A percentile compares a stretch with the other conserved stretches of the same genome.
Evolutionary conservation across 2,329 filamentous ascomycete genomes (phyloP).

Genomic region (Colletotrichum siamense): DNA sequence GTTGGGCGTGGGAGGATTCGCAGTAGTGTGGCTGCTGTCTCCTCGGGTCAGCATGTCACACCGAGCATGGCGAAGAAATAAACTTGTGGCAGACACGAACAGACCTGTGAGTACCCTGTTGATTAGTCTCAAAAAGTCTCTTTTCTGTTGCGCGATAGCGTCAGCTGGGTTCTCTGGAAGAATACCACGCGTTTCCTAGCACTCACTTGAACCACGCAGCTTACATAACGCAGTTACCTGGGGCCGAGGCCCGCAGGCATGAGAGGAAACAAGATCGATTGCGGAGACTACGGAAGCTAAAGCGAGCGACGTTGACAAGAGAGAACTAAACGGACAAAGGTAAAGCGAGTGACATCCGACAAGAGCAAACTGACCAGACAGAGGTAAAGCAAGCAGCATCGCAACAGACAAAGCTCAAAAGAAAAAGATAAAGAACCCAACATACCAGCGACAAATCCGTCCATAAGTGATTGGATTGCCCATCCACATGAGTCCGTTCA

Average conservation of each 20-base stretch:
- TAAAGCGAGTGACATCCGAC: too few relatives aligned
- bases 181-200: background rate
- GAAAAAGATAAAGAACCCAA: too few relatives aligned
- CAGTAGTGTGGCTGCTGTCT: background rate
- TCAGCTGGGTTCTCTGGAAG: background rate
- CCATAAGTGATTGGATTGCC: too few relatives aligned
- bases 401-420: too few relatives aligned
- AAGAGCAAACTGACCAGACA: too few relatives aligned
- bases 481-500: too few relatives aligned
- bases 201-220: background rate
- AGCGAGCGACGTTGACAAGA: background rate
- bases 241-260: background rate
- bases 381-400: too few relatives aligned
- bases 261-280: background rate
- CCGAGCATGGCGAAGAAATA: background rate
- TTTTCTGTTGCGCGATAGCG: background rate
- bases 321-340: too few relatives aligned
- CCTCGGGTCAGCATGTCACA: background rate
- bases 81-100: background rate
- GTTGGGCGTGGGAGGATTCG: background rate
- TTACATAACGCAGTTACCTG: background rate
- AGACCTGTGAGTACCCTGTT: background rate
- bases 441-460: too few relatives aligned
- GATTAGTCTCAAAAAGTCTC: background rate
- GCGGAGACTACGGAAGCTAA: background rate